Percentiles rank a stretch among this genome's conserved stretches.
Evolutionary conservation across 768 basidiomycete genomes (phyloP).

Genomic region (Sistotremastrum suecicum): DNA sequence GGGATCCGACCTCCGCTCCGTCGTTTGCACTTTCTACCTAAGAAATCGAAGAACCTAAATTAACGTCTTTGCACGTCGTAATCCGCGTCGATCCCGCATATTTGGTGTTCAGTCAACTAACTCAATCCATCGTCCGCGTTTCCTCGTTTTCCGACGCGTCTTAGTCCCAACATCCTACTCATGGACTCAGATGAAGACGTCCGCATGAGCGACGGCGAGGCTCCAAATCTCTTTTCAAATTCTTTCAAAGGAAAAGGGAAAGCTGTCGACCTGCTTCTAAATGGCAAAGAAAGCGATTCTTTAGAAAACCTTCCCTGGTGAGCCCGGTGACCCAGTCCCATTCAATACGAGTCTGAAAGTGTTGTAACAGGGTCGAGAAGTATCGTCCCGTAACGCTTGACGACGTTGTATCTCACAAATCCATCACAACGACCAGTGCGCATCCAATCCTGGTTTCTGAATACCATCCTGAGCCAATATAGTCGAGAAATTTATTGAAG

Average conservation of each 20-base stretch:
- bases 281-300: constrained; percentile 22
- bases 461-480: constrained; percentile 6
- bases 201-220: constrained; percentile 35
- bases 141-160: not conserved
- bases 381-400: constrained; percentile 84
- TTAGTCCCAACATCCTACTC: not conserved
- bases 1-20: too few relatives aligned
- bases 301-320: constrained; percentile 79
- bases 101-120: not conserved
- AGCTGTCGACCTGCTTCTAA: constrained; percentile 23
- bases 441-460: not conserved
- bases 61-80: too few relatives aligned
- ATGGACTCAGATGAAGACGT: constrained; percentile 52
- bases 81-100: too few relatives aligned
- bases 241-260: constrained; percentile 62
- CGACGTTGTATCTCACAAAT: constrained; percentile 94
- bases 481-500: constrained; percentile 97
- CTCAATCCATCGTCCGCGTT: not conserved
- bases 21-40: too few relatives aligned
- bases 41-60: too few relatives aligned
- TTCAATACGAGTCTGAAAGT: constrained; percentile 2
- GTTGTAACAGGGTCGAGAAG: constrained; percentile 77
- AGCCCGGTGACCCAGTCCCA: constrained; percentile 11
- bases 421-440: constrained; percentile 86
- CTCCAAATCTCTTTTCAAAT: constrained; percentile 12